Evolutionary conservation across 805 yeast species (phyloP), one percentile per base, ranked within the genome.

Genomic region (Saccharomycopsis fodiens): DNA sequence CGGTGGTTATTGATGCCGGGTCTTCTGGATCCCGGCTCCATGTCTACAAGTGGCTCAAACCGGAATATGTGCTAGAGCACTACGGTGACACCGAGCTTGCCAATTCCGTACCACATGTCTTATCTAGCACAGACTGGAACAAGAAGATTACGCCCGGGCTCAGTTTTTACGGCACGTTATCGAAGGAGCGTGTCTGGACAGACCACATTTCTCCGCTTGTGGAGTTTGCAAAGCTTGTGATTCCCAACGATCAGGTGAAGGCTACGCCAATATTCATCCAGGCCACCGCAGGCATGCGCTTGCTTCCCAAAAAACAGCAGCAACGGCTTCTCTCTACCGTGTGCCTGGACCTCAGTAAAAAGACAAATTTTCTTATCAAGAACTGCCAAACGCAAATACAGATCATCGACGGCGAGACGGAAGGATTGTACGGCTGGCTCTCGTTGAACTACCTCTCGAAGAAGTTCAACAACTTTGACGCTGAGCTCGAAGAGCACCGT

Each of bases 241-340:
- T 93, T 5, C 97, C 97, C 0, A 56, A 59, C 25, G 72, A 71
- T 0, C 68, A 74, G 45, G 76, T 78, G 53, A 50, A 60, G 1
- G 74, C 75, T 3, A 91, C 97, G 0, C 97, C 98, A 0, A 73
- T 93, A 1, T 93, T 79, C 54, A 76, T 93, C n/a, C 76, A 85
- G 54, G 95, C 97, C 2, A 93, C 98, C 0, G 98, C 98, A 3
- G 98, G 98, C 1, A 87, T 93, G 95, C 73, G 98, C 51, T 65
- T 93, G 35, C 59, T 91, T 38, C 76, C 82, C 0, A 67, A 69
- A 29, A 60, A 64, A 15, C 73, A 75, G 40, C 80, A 79, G 51
- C 57, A 67, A 6, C 65, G 59, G 31, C 70, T 93, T 2, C 63
- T 91, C 36, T 53, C 64, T 8, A 72, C 74, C 43, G 75, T 87